phyloP scores from a whole-genome alignment of 2,329 filamentous ascomycete genomes.

The Aspergillus terreus region DNA sequence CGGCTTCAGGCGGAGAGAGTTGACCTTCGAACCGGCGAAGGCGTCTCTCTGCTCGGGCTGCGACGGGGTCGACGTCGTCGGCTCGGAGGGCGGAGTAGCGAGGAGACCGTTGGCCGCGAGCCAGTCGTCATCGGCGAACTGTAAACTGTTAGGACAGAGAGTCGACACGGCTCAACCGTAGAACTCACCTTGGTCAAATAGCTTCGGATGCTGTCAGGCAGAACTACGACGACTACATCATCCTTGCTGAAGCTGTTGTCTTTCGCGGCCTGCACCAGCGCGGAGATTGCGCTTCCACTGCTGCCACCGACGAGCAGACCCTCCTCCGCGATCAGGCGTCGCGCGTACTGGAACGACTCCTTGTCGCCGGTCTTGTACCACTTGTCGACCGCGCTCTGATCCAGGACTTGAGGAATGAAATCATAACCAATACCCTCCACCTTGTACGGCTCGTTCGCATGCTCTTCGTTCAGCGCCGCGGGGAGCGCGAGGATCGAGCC shows the following conservation, averaged over 20 bases:
- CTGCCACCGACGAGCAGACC: constrained; percentile 90
- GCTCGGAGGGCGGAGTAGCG: constrained; percentile 53
- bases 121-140: constrained; percentile 98
- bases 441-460: constrained; percentile 84
- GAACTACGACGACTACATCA: constrained; percentile 83
- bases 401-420: constrained; percentile 91
- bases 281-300: constrained; percentile 86
- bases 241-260: constrained; percentile 75
- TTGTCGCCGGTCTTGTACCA: constrained; percentile 99
- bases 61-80: constrained; percentile 29
- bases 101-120: constrained; percentile 93
- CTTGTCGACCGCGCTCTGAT: constrained; percentile 74
- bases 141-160: constrained; percentile 11
- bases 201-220: constrained; percentile 94
- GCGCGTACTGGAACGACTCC: constrained; percentile 86
- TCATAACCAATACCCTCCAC: constrained; percentile 99
- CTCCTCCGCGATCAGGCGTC: constrained; percentile 88
- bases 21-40: constrained; percentile 75
- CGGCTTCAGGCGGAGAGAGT: constrained; percentile 82
- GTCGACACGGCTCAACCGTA: background rate
- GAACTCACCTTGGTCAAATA: constrained; percentile 76
- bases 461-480: constrained; percentile 71
- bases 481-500: constrained; percentile 89
- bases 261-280: constrained; percentile 70
- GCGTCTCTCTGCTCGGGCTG: constrained; percentile 54